A percentile compares a stretch with the other conserved stretches of the same genome.
These are phyloP conservation scores for Amanita pallidorosea DNA, from an alignment of 768 basidiomycete genomes.

Conservation along the genomic window DNA sequence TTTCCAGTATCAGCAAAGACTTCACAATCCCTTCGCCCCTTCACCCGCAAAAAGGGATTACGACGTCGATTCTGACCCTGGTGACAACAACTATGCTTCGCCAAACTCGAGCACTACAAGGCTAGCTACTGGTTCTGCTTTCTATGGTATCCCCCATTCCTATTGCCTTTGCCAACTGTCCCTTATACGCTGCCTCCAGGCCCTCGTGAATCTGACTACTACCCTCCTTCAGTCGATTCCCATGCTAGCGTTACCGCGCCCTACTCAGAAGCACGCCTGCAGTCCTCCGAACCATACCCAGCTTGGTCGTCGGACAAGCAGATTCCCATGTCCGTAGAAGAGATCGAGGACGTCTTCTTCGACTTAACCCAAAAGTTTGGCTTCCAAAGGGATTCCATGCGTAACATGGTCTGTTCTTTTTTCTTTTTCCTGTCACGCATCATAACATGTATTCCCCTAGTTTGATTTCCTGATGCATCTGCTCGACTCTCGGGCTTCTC, in stretches of 20 bases:
- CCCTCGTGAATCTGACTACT: conserved; percentile 24
- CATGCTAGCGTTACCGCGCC: conserved; percentile 52
- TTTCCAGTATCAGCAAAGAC: conserved; percentile 8
- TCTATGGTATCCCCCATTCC: conserved; percentile 20
- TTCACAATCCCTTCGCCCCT: conserved; percentile 20
- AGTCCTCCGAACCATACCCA: conserved; percentile 67
- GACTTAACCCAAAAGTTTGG: conserved; percentile 99
- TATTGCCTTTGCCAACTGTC: conserved; percentile 4
- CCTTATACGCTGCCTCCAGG: conserved; percentile 11
- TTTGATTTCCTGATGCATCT: conserved; percentile 98
- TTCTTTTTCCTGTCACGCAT: conserved; percentile 8
- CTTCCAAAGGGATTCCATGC: conserved; percentile 93
- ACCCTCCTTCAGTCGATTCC: conserved; percentile 49
- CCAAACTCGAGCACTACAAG: conserved; percentile 45
- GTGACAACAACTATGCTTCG: conserved; percentile 37
- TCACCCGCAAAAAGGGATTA: conserved; percentile 26
- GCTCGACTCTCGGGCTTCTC: conserved; percentile 94
- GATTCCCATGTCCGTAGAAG: conserved; percentile 94
- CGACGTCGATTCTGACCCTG: conserved; percentile 37
- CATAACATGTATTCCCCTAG: conserved; percentile 22
- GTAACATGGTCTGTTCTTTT: conserved; percentile 65
- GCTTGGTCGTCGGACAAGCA: conserved; percentile 91
- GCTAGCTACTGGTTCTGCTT: conserved; percentile 35
- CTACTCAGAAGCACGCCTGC: conserved; percentile 44
- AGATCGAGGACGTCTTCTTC: conserved; percentile 97